Evolutionary conservation across 768 basidiomycete genomes (phyloP).

Genomic region (Phylloporus arenicola): DNA sequence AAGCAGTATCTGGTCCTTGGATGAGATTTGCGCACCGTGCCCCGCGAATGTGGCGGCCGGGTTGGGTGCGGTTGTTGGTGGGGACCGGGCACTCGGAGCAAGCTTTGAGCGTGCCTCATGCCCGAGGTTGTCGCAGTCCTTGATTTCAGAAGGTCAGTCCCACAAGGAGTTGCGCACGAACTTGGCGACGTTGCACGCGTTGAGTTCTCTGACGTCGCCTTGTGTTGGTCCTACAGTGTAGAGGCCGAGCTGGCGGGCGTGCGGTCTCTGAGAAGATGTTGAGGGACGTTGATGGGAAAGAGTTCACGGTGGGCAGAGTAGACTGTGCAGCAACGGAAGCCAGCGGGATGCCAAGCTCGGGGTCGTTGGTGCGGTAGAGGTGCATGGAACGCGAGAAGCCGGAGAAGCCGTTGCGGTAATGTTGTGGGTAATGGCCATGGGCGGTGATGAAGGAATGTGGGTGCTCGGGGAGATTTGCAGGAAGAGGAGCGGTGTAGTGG

Average conservation of each 20-base stretch:
- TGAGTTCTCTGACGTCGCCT: slow-evolving; percentile 57
- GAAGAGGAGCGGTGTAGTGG: slow-evolving; percentile 52
- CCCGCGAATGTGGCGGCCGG: too few species aligned
- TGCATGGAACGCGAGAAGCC: slow-evolving; percentile 28
- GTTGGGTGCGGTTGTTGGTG: too few species aligned
- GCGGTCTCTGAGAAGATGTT: slow-evolving; percentile 31
- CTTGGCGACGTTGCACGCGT: slow-evolving; percentile 37
- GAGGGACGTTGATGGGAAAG: slow-evolving; percentile 39
- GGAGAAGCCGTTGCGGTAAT: slow-evolving; percentile 41
- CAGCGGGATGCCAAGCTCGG: slow-evolving; percentile 36
- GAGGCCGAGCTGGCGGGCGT: slow-evolving; percentile 14
- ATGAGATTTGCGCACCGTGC: too few species aligned
- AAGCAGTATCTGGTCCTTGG: too few species aligned
- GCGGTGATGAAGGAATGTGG: slow-evolving; percentile 30
- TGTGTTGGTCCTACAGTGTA: slow-evolving; percentile 37
- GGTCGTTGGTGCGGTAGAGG: slow-evolving; percentile 28
- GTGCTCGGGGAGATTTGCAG: slow-evolving; percentile 9
- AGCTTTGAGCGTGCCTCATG: slow-evolving; percentile 26
- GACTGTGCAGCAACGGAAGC: slow-evolving; percentile 53
- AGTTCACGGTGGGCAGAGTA: slow-evolving; percentile 59
- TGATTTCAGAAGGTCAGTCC: slow-evolving; percentile 21
- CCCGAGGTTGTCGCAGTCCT: slow-evolving; percentile 15
- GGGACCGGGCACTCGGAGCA: slow-evolving; percentile 30
- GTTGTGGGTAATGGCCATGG: slow-evolving; percentile 47
- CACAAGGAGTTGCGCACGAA: slow-evolving; percentile 13